Conservation (phyloP, 495 filamentous ascomycete genomes). For the Aspergillus avenaceus region DNA sequence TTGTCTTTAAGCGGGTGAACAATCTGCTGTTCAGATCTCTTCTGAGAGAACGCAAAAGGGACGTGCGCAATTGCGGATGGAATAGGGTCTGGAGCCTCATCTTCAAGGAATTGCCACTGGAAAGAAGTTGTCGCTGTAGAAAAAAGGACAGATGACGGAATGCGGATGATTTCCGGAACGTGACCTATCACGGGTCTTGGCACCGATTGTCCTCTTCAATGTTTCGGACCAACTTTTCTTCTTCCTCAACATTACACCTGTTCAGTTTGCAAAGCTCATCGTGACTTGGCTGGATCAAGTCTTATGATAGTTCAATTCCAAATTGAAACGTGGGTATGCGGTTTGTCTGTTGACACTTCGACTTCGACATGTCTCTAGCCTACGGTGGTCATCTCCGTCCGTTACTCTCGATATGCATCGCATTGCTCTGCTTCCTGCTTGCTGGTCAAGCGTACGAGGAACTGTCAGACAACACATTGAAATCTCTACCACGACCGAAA, state of each 20-base stretch:
- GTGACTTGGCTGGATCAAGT: too few relatives aligned
- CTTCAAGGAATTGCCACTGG: not conserved
- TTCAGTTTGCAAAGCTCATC: too few relatives aligned
- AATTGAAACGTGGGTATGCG: not conserved
- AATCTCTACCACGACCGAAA: conserved; percentile 60
- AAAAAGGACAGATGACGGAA: conserved; percentile 1
- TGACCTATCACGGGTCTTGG: not conserved
- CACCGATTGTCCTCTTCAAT: not conserved
- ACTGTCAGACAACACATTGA: conserved; percentile 69
- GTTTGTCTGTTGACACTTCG: not conserved
- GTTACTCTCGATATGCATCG: conserved; percentile 27
- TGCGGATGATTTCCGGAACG: conserved; percentile 2
- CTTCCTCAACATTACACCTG: too few relatives aligned
- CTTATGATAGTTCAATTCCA: too few relatives aligned
- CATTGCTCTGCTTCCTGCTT: conserved; percentile 23
- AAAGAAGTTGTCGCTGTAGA: not conserved
- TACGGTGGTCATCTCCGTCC: conserved; percentile 23
- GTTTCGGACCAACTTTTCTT: too few relatives aligned
- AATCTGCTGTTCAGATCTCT: conserved; percentile 24
- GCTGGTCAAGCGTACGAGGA: conserved; percentile 58
- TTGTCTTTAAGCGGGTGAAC: conserved; percentile 30
- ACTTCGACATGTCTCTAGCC: conserved; percentile 26
- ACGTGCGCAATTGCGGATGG: conserved; percentile 31
- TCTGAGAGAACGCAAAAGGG: conserved; percentile 22
- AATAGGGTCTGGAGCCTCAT: conserved; percentile 32